Base-by-base conservation (phyloP, 2,329 filamentous ascomycete genomes). In the Cladosporium sp. region DNA sequence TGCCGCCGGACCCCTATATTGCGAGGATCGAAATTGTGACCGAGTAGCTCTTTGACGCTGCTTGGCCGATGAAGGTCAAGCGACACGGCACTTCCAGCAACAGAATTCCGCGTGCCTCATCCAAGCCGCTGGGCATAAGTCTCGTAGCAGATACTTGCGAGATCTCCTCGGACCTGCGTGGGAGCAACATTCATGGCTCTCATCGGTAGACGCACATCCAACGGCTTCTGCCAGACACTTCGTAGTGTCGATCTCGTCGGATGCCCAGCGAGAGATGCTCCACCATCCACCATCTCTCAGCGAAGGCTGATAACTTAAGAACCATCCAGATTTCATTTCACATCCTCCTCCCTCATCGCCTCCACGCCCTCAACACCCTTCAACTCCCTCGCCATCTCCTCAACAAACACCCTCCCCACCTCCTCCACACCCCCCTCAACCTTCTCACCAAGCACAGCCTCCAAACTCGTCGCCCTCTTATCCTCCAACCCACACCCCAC, bases 401-500 rank as follows among this genome's bases (percentile, higher is more conserved):
- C 69, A n/a, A 80, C 81, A 74, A 83, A 83, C 4, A 70, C 70
- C 2, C 67, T 67, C 14, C 74, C 80, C 15, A 81, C 81, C 47
- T 76, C 73, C 59, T 78, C 76, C 2, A 83, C 78, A 32, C 67
- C 71, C 1, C 73, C 77, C 12, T 59, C 52, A 5, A 80, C 77
- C 0, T 80, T 80, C 77, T 91, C 85, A 0, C 81, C 80, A 3
- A 55, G 4, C 77, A 91, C 84, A 47, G 80, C 82, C 69, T 82
- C 81, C 66, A 97, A 84, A 76, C 87, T 93, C n/a, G 92, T 96
- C 63, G 92, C 89, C 67, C 85, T 83, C 80, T 91, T 92, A 28
- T 90, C 93, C 68, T 90, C 88, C 47, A 98, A 79, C 0, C 95
- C 95, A 82, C 94, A 98, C 15, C 93, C 90, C n/a, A 93, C 89